Percentiles rank a stretch among this genome's conserved stretches.
phyloP scores from a whole-genome alignment of 192 early-diverging fungal species.

The Dissophora globulifera region DNA sequence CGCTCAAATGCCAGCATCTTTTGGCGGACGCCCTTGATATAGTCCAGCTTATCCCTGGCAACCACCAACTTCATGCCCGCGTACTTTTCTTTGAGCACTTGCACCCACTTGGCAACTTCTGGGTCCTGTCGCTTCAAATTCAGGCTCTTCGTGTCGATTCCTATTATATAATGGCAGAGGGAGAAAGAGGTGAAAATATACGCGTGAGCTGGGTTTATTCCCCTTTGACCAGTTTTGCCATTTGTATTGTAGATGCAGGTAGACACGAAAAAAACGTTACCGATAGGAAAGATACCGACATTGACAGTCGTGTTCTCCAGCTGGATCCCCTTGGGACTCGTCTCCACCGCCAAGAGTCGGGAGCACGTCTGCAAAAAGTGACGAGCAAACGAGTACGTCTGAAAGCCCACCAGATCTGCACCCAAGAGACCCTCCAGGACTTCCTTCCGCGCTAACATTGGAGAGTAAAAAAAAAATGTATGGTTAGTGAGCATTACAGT shows the following conservation, averaged over 20 bases:
- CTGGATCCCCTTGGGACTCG: constrained; percentile 86
- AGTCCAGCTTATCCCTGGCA: constrained; percentile 95
- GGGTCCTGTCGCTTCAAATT: constrained; percentile 77
- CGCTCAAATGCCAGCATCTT: constrained; percentile 93
- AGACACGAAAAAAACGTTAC: constrained; percentile 21
- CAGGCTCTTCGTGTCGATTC: constrained; percentile 82
- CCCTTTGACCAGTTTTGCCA: no score
- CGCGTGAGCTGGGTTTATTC: no score
- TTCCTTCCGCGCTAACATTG: constrained; percentile 72
- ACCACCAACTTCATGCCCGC: constrained; percentile 93
- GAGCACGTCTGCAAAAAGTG: constrained; percentile 93
- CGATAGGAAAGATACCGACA: constrained; percentile 96
- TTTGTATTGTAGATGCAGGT: not conserved
- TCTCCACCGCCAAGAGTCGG: constrained; percentile 87
- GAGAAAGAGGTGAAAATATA: no score
- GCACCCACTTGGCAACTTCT: constrained; percentile 80
- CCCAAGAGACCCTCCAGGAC: constrained; percentile 89
- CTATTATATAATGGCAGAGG: not conserved
- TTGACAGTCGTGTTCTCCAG: constrained; percentile 81
- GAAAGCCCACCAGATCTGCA: constrained; percentile 89
- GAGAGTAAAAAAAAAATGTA: not conserved
- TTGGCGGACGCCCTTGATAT: constrained; percentile 95
- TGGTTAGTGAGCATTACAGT: not conserved
- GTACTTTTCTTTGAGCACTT: constrained; percentile 85
- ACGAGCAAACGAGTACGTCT: constrained; percentile 93